These are phyloP conservation scores for Fistulinella cinereoalba DNA, from an alignment of 1,284 basidiomycete genomes.

Conservation along the genomic window DNA sequence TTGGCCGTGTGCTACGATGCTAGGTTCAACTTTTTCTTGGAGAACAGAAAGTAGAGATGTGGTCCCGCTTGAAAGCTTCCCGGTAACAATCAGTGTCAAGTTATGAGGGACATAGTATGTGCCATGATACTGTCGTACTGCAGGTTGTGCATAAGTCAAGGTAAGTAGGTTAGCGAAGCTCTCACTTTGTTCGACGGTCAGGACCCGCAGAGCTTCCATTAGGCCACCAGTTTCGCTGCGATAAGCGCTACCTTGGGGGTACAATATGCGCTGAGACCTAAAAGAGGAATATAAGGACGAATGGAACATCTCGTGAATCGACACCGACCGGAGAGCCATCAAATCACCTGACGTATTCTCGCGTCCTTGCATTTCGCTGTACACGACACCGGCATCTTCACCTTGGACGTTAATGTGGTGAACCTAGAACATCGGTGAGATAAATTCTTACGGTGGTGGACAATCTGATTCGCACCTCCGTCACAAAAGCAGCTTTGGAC, in stretches of 20 bases:
- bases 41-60: constrained; percentile 70
- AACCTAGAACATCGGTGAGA: constrained; percentile 47
- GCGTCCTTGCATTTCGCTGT: constrained; percentile 97
- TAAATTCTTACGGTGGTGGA: not conserved
- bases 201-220: constrained; percentile 85
- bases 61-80: constrained; percentile 74
- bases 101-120: constrained; percentile 97
- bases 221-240: constrained; percentile 96
- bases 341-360: constrained; percentile 91
- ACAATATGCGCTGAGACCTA: constrained; percentile 78
- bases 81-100: constrained; percentile 78
- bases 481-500: constrained; percentile 86
- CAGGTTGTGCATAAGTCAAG: constrained; percentile 12
- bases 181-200: constrained; percentile 89
- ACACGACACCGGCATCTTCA: constrained; percentile 94
- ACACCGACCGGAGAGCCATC: constrained; percentile 76
- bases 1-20: constrained; percentile 72
- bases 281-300: constrained; percentile 10
- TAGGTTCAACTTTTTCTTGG: constrained; percentile 80
- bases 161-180: not conserved
- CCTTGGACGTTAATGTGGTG: constrained; percentile 92
- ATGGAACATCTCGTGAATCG: not conserved
- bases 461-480: constrained; percentile 61
- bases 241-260: constrained; percentile 85
- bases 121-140: constrained; percentile 88